Evolutionary conservation across 1,139 yeast genomes (phyloP).

Genomic region (Hansenula lynferdii): DNA sequence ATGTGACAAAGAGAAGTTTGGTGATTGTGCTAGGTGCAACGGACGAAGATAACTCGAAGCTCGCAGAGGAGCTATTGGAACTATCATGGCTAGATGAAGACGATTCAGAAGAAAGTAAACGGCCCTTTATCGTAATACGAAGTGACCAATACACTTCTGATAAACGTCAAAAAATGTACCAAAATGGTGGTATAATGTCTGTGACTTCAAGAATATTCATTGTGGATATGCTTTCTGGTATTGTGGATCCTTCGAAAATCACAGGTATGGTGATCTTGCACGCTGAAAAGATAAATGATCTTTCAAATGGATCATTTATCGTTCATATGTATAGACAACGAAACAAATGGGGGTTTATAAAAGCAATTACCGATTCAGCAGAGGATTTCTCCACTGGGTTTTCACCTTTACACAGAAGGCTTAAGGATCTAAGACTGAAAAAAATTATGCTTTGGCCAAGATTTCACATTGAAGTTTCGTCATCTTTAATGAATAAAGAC

Average conservation of each 20-base stretch:
- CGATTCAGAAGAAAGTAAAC: conserved; percentile 21
- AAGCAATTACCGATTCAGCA: conserved; percentile 85
- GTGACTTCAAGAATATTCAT: conserved; percentile 77
- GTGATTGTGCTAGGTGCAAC: conserved; percentile 69
- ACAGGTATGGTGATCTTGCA: conserved; percentile 82
- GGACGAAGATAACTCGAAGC: conserved; percentile 52
- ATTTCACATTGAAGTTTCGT: conserved; percentile 79
- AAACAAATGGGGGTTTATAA: conserved; percentile 85
- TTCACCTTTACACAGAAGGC: conserved; percentile 66
- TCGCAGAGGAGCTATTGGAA: conserved; percentile 59
- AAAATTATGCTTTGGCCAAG: conserved; percentile 87
- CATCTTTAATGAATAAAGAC: conserved; percentile 46
- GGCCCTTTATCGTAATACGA: conserved; percentile 41
- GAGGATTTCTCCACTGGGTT: conserved; percentile 69
- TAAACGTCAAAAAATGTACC: conserved; percentile 58
- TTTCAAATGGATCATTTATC: conserved; percentile 82
- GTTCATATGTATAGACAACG: conserved; percentile 64
- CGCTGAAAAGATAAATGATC: conserved; percentile 69
- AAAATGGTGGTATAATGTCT: conserved; percentile 78
- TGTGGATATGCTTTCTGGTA: conserved; percentile 76
- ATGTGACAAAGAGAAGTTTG: conserved; percentile 48
- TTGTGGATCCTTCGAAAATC: conserved; percentile 57
- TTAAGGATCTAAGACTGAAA: conserved; percentile 59
- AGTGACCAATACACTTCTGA: conserved; percentile 56
- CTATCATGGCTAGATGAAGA: conserved; percentile 51